Percentiles rank a stretch among this genome's conserved stretches.
Conservation (phyloP, 2,329 filamentous ascomycete species). For the Ceratocystis diversiconidia region DNA sequence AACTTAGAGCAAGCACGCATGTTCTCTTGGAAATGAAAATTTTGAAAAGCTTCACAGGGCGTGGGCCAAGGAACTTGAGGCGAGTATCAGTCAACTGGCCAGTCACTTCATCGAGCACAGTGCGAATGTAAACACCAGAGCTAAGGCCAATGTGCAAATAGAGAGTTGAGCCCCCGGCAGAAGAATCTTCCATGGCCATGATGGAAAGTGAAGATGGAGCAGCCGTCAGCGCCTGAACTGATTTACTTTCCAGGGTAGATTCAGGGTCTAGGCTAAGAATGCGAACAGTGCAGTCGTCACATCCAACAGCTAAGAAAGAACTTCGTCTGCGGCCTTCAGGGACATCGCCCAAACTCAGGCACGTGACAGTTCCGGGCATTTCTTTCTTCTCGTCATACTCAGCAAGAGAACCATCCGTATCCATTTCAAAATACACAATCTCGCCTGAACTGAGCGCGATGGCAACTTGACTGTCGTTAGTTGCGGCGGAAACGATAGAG, state of each 20-base stretch:
- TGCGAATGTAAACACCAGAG: slow-evolving; percentile 90
- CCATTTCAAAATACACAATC: slow-evolving; percentile 97
- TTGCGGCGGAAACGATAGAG: slow-evolving; percentile 85
- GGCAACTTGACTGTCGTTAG: slow-evolving; percentile 85
- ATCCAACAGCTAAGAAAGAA: slow-evolving; percentile 88
- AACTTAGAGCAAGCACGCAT: slow-evolving; percentile 79
- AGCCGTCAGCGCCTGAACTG: slow-evolving; percentile 82
- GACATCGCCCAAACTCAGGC: slow-evolving; percentile 82
- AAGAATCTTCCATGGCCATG: slow-evolving; percentile 90
- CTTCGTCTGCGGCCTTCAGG: slow-evolving; percentile 80
- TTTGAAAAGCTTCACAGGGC: slow-evolving; percentile 76
- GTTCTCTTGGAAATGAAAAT: slow-evolving; percentile 77
- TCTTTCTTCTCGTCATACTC: slow-evolving; percentile 93
- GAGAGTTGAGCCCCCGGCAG: slow-evolving; percentile 71
- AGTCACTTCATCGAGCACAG: slow-evolving; percentile 85
- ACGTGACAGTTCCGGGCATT: slow-evolving; percentile 91
- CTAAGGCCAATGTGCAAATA: slow-evolving; percentile 94
- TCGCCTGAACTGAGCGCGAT: slow-evolving; percentile 91
- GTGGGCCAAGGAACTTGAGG: slow-evolving; percentile 85
- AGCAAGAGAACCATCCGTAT: slow-evolving; percentile 73
- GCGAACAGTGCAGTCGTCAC: slow-evolving; percentile 89
- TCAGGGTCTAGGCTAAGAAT: slow-evolving; percentile 84
- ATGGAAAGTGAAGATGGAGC: slow-evolving; percentile 80
- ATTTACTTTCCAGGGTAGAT: slow-evolving; percentile 81
- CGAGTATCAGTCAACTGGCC: slow-evolving; percentile 91